Percentiles rank a stretch among this genome's conserved stretches.
Conservation (phyloP, 176 grass and related monocot species). For the Carex kokanica region DNA sequence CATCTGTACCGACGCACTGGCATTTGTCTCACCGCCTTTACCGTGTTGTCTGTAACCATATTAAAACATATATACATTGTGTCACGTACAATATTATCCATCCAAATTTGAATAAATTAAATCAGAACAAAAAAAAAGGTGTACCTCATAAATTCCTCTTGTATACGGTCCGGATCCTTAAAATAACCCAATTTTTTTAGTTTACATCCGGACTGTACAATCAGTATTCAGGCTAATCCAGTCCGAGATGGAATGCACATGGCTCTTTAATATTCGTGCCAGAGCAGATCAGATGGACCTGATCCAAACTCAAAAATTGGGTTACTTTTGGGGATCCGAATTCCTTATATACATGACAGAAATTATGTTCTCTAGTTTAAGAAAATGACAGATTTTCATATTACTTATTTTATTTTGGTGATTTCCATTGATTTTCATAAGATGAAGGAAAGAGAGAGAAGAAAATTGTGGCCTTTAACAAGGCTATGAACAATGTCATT, state of each 20-base stretch:
- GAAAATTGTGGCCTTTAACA: neutral
- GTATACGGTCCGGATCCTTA: neutral
- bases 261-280: too few relatives aligned
- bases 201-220: too few relatives aligned
- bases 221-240: too few relatives aligned
- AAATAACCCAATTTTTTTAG: too few relatives aligned
- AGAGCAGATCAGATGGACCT: too few relatives aligned
- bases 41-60: neutral
- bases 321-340: too few relatives aligned
- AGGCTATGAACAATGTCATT: neutral
- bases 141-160: neutral
- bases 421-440: neutral
- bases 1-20: neutral
- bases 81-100: too few relatives aligned
- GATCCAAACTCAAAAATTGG: too few relatives aligned
- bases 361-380: neutral
- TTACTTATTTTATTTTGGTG: neutral
- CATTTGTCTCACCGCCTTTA: neutral
- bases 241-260: too few relatives aligned
- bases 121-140: too few relatives aligned
- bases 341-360: neutral
- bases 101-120: too few relatives aligned
- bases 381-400: neutral
- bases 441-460: neutral
- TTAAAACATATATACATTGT: neutral